Evolutionary conservation across 345 rosid species (phyloP).

Genomic region (Acer saccharum): DNA sequence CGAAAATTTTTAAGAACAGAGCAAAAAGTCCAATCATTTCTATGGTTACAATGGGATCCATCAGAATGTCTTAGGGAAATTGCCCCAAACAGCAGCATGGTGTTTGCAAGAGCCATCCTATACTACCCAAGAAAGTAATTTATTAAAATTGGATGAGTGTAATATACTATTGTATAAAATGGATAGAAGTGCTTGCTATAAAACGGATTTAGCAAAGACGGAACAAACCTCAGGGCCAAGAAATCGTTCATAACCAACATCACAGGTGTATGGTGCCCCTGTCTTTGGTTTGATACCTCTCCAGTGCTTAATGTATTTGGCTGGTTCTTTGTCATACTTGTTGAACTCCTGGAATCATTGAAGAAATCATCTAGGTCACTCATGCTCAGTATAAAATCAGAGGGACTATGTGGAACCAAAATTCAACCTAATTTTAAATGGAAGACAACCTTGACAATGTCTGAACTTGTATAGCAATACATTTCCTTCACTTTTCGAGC

Average conservation of each 20-base stretch:
- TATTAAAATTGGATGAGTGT: not conserved
- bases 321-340: constrained; percentile 96
- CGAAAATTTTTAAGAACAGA: not conserved
- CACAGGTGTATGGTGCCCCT: constrained; percentile 97
- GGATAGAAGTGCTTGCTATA: not conserved
- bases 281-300: constrained; percentile 94
- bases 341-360: constrained; percentile 74
- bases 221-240: constrained; percentile 93
- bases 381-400: constrained; percentile 4
- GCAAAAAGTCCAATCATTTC: constrained; percentile 5
- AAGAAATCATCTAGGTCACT: constrained; percentile 12
- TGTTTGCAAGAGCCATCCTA: constrained; percentile 8
- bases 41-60: constrained; percentile 5
- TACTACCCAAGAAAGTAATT: not conserved
- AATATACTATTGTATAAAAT: constrained; percentile 3
- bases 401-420: not conserved
- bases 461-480: constrained; percentile 88
- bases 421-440: constrained; percentile 2
- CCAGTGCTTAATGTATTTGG: constrained; percentile 88
- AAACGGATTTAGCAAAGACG: constrained; percentile 18
- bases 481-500: constrained; percentile 96
- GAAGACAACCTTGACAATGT: constrained; percentile 84
- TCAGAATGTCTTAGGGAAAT: not conserved
- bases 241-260: constrained; percentile 93
- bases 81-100: not conserved